Evolutionary conservation across 192 early-diverging fungal genomes (phyloP).

Genomic region (Rhizophlyctis rosea): DNA sequence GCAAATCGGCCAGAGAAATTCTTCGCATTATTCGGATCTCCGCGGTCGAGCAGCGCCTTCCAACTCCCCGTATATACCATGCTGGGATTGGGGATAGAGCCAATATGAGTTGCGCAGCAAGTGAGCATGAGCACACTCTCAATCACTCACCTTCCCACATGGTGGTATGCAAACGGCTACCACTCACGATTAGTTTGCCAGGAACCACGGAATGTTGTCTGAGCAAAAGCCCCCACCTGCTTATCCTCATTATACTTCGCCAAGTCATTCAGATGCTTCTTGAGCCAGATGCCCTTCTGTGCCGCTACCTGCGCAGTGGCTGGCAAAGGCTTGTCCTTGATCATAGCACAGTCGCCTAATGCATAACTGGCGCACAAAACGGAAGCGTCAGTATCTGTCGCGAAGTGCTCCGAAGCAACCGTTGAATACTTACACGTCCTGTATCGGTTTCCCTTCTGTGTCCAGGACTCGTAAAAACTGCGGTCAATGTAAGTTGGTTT

Average conservation of each 20-base stretch:
- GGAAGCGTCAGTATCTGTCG: not conserved
- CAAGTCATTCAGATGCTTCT: constrained; percentile 41
- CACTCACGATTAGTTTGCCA: constrained; percentile 10
- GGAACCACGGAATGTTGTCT: not conserved
- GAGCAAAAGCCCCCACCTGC: not conserved
- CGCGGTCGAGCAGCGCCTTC: constrained; percentile 35
- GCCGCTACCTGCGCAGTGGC: constrained; percentile 83
- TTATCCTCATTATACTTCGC: constrained; percentile 3
- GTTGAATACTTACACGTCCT: constrained; percentile 44
- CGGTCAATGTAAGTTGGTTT: too few relatives aligned
- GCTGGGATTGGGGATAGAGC: constrained; percentile 7
- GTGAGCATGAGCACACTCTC: too few relatives aligned
- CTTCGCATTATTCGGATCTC: too few relatives aligned
- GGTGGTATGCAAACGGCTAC: constrained; percentile 55
- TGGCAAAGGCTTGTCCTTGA: constrained; percentile 72
- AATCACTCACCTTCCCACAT: constrained; percentile 43
- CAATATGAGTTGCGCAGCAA: too few relatives aligned
- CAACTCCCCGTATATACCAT: constrained; percentile 69
- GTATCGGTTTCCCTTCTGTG: constrained; percentile 43
- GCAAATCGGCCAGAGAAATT: constrained; percentile 36
- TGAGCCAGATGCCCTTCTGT: constrained; percentile 68
- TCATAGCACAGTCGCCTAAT: constrained; percentile 85
- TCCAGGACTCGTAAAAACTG: constrained; percentile 31
- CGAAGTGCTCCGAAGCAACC: constrained; percentile 1
- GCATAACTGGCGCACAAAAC: constrained; percentile 56